Base-by-base conservation (phyloP, 768 basidiomycete species). In the Mrakia frigida region DNA sequence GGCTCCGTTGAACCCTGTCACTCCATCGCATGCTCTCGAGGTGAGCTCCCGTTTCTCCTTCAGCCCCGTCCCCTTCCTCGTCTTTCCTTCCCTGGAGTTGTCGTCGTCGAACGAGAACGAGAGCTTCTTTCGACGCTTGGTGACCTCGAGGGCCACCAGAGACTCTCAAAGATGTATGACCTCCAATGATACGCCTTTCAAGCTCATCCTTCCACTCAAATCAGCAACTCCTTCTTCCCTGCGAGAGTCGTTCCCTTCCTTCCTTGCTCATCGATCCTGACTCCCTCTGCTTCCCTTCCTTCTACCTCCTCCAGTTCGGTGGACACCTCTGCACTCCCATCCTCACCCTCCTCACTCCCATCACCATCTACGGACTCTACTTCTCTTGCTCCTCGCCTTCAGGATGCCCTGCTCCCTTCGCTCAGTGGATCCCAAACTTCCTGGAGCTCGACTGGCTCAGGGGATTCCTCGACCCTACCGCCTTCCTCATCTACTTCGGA, bases 401-500 rank as follows among this genome's bases (percentile, higher is more conserved):
- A 0, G 82, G 83, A 31, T 83, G 83, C 79, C 81, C 81, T 16
- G 80, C 82, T 6, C 75, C 77, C 1, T 67, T 77, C 25, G 39
- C 76, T 2, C 31, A 72, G 21, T 60, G 41, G 63, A 25, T 52
- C n/a, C 21, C 39, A 25, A 28, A 59, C 33, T 69, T 77, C 35
- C 28, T 35, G 6, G 33, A 80, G 3, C 78, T 75, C 33, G 76
- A 78, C 43, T 83, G 82, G 81, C 76, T 79, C 90, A 86, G 85
- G 63, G 83, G 85, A 28, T 87, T 97, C 1, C 97, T 92, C 90
- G 94, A 98, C 80, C 87, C 88, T 0, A 85, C 95, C 75, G 94
- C 94, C 0, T 81, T 88, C 2, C 79, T 89, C 31, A 87, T 91
- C 23, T 98, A 98, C 84, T 82, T 91, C 59, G 92, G 83, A 0